Base-by-base conservation (phyloP, 2,329 filamentous ascomycete genomes). In the Trichoderma sp. region DNA sequence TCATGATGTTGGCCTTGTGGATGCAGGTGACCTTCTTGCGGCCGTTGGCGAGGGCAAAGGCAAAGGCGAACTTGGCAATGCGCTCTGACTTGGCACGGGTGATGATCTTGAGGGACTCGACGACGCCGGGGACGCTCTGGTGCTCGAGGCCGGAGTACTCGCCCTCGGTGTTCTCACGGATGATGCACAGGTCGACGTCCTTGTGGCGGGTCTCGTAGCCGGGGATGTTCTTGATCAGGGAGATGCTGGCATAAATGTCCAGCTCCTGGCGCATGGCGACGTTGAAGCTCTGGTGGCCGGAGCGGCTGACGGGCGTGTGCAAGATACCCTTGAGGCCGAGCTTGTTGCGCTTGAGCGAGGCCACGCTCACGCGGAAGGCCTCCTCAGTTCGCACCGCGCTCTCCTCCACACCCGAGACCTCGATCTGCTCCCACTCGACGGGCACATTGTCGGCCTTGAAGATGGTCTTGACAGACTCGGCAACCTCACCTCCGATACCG, bases 1-100 rank as follows among this genome's bases (percentile, higher is more conserved):
- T 99, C 95, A 99, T 99, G 86, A 99, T 99, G 88, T 99, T 99
- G 84, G 95, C 95, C 89, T 99, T 99, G 91, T 99, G 95, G 80
- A 99, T 98, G 86, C 94, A 97, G 74, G 95, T 98, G 68, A 99
- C 93, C 91, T 98, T 98, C 87, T 96, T 94, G 80, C 95, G 90
- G 88, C 96, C 94, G 88, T 99, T 99, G 82, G 95, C 95, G 68
- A 98, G 90, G 69, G 95, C 95, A 78, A 99, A 99, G 79, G 92
- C 91, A 81, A 98, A 98, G 73, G 95, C 95, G 79, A 99, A 99
- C 84, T 97, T 97, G 84, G 94, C 93, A 78, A 99, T 99, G 79
- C 95, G 93, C 89, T 99, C 95, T 67, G 93, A 97, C 88, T 99
- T 98, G 82, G 93, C 93, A 76, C 94, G 93, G 74, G 95, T 99